Percentiles rank a stretch among this genome's conserved stretches.
phyloP scores from a whole-genome alignment of 305 asterid genomes.

The Fraxinus dipetala region DNA sequence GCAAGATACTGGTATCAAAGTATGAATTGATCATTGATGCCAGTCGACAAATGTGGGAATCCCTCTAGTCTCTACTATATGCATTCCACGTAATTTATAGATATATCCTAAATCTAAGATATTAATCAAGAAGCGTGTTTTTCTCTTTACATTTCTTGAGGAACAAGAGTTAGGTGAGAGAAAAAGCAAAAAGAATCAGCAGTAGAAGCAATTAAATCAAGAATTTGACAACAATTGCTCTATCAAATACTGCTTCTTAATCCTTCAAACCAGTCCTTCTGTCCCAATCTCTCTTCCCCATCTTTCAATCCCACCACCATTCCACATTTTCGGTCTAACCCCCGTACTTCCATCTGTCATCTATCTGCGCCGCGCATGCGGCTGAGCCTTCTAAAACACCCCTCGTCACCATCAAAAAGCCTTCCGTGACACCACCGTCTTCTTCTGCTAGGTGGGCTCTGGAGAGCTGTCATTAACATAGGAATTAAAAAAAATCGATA shows the following conservation, averaged over 20 bases:
- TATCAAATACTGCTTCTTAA: conserved; percentile 49
- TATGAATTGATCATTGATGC: too few relatives aligned
- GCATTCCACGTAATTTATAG: background rate
- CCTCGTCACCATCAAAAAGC: conserved; percentile 23
- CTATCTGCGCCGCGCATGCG: conserved; percentile 62
- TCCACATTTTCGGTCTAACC: conserved; percentile 22
- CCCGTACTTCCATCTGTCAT: conserved; percentile 35
- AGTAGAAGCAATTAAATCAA: conserved; percentile 3
- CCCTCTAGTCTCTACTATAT: background rate
- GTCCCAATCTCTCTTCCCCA: conserved; percentile 31
- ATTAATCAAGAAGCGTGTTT: background rate
- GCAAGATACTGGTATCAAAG: too few relatives aligned
- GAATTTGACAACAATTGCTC: conserved; percentile 38
- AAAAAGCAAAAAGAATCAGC: background rate
- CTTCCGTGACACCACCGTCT: conserved; percentile 21
- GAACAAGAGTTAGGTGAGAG: background rate
- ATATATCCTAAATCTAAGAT: background rate
- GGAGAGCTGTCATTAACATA: conserved; percentile 29
- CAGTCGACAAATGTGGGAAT: background rate
- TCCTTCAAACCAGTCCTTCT: conserved; percentile 48
- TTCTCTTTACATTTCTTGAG: background rate
- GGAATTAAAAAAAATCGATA: background rate
- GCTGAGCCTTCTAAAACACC: conserved; percentile 61
- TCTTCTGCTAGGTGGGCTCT: conserved; percentile 45
- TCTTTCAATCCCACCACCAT: conserved; percentile 3